Conservation (phyloP, 345 rosid genomes). For the Euphorbia peplus region DNA sequence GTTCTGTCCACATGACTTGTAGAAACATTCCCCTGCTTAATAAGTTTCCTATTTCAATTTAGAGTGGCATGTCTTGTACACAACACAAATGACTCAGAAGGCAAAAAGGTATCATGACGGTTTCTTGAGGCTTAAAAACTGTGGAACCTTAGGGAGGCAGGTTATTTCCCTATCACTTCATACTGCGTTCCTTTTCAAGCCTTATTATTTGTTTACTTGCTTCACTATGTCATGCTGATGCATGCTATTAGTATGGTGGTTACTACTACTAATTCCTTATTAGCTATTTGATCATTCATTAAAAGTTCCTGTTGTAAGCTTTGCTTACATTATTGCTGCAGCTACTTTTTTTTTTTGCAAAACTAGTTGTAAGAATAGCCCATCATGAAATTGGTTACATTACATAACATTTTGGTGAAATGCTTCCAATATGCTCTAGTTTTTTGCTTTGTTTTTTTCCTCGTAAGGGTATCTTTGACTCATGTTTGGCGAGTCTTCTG, state of each 20-base stretch:
- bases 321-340: neutral
- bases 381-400: neutral
- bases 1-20: slow-evolving; percentile 2
- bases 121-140: slow-evolving; percentile 30
- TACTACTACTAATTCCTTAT: neutral
- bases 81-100: slow-evolving; percentile 54
- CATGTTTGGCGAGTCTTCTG: slow-evolving; percentile 17
- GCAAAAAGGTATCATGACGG: slow-evolving; percentile 71
- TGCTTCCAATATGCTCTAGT: neutral
- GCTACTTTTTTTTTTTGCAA: neutral
- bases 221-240: slow-evolving; percentile 4
- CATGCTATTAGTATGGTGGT: neutral
- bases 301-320: neutral
- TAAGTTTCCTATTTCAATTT: slow-evolving; percentile 9
- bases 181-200: slow-evolving; percentile 1
- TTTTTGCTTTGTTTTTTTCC: slow-evolving; percentile 10
- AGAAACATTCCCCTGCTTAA: too few relatives aligned
- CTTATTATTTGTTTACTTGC: slow-evolving; percentile 7
- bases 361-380: neutral
- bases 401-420: neutral
- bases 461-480: slow-evolving; percentile 7
- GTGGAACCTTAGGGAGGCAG: slow-evolving; percentile 47
- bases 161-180: slow-evolving; percentile 23
- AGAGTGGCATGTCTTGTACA: slow-evolving; percentile 68
- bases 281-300: neutral